Evolutionary conservation across 2,329 filamentous ascomycete species (phyloP).

Genomic region (Trichoderma cornu-damae): DNA sequence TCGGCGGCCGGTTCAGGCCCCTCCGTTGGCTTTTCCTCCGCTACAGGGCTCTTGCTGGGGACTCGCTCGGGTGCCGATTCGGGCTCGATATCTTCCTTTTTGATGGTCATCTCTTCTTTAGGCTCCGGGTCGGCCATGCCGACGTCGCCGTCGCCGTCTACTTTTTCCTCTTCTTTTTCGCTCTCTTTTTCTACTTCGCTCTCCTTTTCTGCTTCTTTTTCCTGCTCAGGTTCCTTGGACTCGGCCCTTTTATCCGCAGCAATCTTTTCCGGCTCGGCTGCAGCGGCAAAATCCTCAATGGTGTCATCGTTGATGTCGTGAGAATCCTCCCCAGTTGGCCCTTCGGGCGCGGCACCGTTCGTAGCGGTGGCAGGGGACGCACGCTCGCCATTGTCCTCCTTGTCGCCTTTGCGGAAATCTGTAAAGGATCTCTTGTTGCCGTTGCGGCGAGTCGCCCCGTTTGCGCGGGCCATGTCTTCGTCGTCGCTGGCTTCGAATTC

Average conservation of each 20-base stretch:
- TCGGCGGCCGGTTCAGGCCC: constrained; percentile 20
- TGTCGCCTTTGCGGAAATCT: constrained; percentile 45
- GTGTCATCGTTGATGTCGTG: constrained; percentile 39
- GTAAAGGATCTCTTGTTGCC: constrained; percentile 48
- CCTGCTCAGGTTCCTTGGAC: constrained; percentile 9
- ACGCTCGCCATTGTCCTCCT: constrained; percentile 36
- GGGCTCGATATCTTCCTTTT: constrained; percentile 38
- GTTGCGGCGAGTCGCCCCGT: constrained; percentile 59
- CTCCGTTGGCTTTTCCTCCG: constrained; percentile 24
- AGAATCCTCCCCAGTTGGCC: constrained; percentile 28
- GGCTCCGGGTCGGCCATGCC: constrained; percentile 43
- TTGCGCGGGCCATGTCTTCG: constrained; percentile 69
- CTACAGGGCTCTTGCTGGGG: constrained; percentile 24
- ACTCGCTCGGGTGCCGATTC: constrained; percentile 31
- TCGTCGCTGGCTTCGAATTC: constrained; percentile 88
- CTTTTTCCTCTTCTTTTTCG: constrained; percentile 28
- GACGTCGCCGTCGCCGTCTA: constrained; percentile 48
- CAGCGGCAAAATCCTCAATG: constrained; percentile 40
- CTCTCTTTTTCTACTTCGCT: neutral
- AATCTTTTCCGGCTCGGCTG: constrained; percentile 28
- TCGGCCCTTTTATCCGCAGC: constrained; percentile 15
- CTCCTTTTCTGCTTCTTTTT: neutral
- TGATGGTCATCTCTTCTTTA: constrained; percentile 33
- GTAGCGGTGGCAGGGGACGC: constrained; percentile 36
- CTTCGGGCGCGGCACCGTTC: constrained; percentile 30